A percentile compares a stretch with the other conserved stretches of the same genome.
Evolutionary conservation across 2,329 filamentous ascomycete species (phyloP).

Genomic region (Neofusicoccum umdonicola): DNA sequence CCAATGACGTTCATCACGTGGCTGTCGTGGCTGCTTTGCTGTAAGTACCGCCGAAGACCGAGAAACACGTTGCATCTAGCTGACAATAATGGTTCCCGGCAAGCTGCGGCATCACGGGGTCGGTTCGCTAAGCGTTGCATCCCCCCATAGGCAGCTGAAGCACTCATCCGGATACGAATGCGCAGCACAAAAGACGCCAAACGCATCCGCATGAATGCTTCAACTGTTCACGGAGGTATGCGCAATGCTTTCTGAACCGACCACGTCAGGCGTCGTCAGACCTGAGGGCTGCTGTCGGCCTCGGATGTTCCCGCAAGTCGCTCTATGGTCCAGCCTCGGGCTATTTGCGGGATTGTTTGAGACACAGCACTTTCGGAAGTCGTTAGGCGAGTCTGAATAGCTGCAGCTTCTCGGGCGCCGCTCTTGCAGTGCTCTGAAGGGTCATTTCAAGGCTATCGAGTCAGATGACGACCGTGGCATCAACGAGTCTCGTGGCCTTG

Average conservation of each 20-base stretch:
- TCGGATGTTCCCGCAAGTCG: too few relatives aligned
- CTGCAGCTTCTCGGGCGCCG: neutral
- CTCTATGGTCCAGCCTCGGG: too few relatives aligned
- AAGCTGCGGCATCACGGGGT: neutral
- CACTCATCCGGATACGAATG: neutral
- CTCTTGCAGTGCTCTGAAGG: constrained; percentile 63
- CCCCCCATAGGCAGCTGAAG: neutral
- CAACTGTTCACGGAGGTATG: too few relatives aligned
- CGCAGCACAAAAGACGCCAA: too few relatives aligned
- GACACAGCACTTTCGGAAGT: neutral
- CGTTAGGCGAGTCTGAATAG: neutral
- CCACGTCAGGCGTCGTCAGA: too few relatives aligned
- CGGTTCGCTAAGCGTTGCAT: neutral
- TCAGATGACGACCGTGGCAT: constrained; percentile 61
- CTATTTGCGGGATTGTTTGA: neutral
- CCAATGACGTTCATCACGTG: constrained; percentile 62
- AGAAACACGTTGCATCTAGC: neutral
- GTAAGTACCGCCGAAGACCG: constrained; percentile 47
- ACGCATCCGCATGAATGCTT: too few relatives aligned
- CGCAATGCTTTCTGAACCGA: too few relatives aligned
- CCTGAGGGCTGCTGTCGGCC: neutral
- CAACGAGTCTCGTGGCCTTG: constrained; percentile 66
- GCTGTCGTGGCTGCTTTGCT: constrained; percentile 71
- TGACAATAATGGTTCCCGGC: neutral
- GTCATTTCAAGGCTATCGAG: constrained; percentile 67